phyloP scores from a whole-genome alignment of 345 rosid species.

The Bruguiera sexangula region DNA sequence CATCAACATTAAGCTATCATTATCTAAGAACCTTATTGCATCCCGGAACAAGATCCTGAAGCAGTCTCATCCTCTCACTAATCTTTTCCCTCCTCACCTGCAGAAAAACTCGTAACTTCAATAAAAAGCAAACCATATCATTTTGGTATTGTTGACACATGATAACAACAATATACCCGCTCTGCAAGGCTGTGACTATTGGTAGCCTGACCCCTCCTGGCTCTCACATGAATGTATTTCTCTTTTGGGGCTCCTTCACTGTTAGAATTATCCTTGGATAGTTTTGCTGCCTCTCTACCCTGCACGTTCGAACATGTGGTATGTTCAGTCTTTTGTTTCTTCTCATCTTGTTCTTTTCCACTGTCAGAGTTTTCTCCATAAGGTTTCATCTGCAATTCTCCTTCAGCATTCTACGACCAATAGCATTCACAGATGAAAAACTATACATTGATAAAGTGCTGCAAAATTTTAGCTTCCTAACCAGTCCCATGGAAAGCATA shows the following conservation, averaged over 20 bases:
- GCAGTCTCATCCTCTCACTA: slow-evolving; percentile 92
- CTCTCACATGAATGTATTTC: slow-evolving; percentile 84
- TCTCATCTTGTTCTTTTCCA: slow-evolving; percentile 49
- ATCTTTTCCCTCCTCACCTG: slow-evolving; percentile 98
- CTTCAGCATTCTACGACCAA: slow-evolving; percentile 47
- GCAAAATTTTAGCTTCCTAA: not conserved
- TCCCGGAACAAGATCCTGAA: slow-evolving; percentile 97
- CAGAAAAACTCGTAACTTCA: slow-evolving; percentile 23
- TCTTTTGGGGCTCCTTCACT: slow-evolving; percentile 72
- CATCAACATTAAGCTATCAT: not conserved
- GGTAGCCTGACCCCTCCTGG: slow-evolving; percentile 96
- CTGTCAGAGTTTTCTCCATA: slow-evolving; percentile 40
- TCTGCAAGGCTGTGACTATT: slow-evolving; percentile 98
- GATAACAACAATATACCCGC: slow-evolving; percentile 53
- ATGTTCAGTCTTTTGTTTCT: slow-evolving; percentile 56
- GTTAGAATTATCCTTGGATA: slow-evolving; percentile 54
- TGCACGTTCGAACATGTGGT: slow-evolving; percentile 35
- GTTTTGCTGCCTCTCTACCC: slow-evolving; percentile 51
- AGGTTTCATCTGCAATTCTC: slow-evolving; percentile 43
- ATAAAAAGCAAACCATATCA: slow-evolving; percentile 2
- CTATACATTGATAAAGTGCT: not conserved
- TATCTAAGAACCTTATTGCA: slow-evolving; percentile 74
- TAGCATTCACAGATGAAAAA: not conserved
- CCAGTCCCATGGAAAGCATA: not conserved
- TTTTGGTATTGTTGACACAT: not conserved